These are phyloP conservation scores for Boletus rubescentipes DNA, from an alignment of 768 basidiomycete species.

Conservation along the genomic window DNA sequence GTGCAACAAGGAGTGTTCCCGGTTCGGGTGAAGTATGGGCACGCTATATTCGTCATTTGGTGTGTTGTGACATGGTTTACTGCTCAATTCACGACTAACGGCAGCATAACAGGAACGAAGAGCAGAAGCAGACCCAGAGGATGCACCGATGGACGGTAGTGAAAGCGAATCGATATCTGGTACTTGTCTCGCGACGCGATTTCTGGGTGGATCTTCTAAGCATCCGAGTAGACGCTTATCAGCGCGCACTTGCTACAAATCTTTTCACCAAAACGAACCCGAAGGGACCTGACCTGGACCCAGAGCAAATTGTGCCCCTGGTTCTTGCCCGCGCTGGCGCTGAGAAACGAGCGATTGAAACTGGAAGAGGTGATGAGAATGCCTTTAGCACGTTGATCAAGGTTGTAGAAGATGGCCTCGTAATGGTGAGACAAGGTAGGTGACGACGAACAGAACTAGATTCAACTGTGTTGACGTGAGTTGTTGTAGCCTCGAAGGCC, in stretches of 20 bases:
- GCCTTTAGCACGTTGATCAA: conserved; percentile 52
- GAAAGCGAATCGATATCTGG: conserved; percentile 32
- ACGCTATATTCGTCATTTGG: conserved; percentile 70
- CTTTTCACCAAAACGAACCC: conserved; percentile 41
- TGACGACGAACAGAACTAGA: neutral
- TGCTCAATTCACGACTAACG: neutral
- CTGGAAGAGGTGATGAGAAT: conserved; percentile 50
- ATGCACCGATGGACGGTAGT: conserved; percentile 16
- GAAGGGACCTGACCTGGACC: conserved; percentile 38
- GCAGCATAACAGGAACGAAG: conserved; percentile 20
- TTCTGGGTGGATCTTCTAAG: conserved; percentile 6
- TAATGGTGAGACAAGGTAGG: conserved; percentile 58
- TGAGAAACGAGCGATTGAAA: conserved; percentile 55
- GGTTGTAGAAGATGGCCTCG: conserved; percentile 63
- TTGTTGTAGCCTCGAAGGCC: conserved; percentile 48
- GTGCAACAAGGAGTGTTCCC: conserved; percentile 73
- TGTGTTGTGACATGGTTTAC: conserved; percentile 30
- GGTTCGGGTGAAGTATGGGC: conserved; percentile 79
- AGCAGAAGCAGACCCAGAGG: conserved; percentile 10
- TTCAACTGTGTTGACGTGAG: neutral
- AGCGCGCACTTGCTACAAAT: conserved; percentile 53
- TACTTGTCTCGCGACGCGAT: conserved; percentile 1
- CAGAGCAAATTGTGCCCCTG: conserved; percentile 64
- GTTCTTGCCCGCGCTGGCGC: conserved; percentile 64
- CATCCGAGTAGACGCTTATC: conserved; percentile 49